Evolutionary conservation across 2,329 filamentous ascomycete genomes (phyloP), one percentile per base, ranked within the genome.

Genomic region (Raffaelea arxii): DNA sequence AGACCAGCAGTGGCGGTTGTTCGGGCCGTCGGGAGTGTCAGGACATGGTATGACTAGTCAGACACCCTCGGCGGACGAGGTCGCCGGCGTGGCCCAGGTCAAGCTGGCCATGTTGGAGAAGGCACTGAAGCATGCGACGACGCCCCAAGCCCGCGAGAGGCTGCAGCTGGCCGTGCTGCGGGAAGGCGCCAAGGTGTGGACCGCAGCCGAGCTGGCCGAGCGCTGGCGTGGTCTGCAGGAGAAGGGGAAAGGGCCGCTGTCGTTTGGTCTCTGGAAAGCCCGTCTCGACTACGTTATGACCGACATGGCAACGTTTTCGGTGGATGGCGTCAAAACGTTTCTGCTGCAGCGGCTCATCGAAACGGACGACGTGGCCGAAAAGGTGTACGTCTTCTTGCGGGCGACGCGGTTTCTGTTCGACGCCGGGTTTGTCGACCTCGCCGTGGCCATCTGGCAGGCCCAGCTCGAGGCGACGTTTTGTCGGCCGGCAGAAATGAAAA

Each of bases 371-470:
- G 51, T 43, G 18, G 36, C 43, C 21, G 65, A 77, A 49, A 70
- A 77, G 44, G 64, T 87, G 2, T 87, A 94, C 58, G 64, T 94
- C 2, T 75, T 95, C 18, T 66, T 94, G 2, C 77, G 87, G 36
- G 60, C 82, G n/a, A 91, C 86, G 0, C 63, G 78, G 2, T 84
- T 92, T 57, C 70, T 91, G 25, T 71, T 80, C 39, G 83, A 94
- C 58, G 72, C 84, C 40, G 91, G 91, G 0, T 95, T 84, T 58
- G 68, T 72, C 39, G 91, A 96, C 59, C 68, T 86, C 25, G 82
- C 87, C 2, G 68, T 86, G 3, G 87, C 82, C 10, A 72, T 84
- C 5, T 96, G 91, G 89, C 91, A 97, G 64, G 85, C 80, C 6
- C 56, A 85, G 1, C 64, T 96, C 0, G 91, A 96, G 58, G 69